A percentile compares a stretch with the other conserved stretches of the same genome.
Conservation (phyloP, 768 basidiomycete species). For the Clitopilus passeckerianus region DNA sequence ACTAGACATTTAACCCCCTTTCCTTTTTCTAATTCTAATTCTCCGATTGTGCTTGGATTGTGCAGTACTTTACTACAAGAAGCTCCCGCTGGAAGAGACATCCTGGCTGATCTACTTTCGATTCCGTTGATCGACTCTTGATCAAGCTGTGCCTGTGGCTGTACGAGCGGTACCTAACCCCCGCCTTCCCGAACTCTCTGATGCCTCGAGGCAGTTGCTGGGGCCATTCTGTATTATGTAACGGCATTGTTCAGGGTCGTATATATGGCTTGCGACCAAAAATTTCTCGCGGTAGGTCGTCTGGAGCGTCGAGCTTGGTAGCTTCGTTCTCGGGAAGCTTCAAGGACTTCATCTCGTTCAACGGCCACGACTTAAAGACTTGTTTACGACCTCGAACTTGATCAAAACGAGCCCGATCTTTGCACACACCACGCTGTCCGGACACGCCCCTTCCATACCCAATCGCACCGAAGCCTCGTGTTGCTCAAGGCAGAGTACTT, state of each 20-base stretch:
- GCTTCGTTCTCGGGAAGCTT: not conserved
- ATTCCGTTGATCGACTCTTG: not conserved
- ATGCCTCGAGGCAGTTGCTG: not conserved
- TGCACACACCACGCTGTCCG: not conserved
- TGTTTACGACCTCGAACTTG: not conserved
- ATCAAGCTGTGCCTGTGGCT: not conserved
- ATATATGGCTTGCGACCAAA: not conserved
- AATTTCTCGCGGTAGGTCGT: not conserved
- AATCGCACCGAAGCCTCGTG: conserved; percentile 6
- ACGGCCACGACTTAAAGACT: not conserved
- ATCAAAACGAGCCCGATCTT: not conserved
- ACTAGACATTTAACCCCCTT: not conserved
- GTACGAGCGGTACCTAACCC: not conserved
- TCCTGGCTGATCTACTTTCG: not conserved
- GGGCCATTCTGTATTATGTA: not conserved
- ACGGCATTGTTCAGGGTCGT: not conserved
- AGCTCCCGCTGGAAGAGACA: not conserved
- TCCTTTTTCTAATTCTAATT: no score
- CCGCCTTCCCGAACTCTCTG: not conserved
- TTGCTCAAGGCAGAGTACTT: conserved; percentile 11
- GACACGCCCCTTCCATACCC: conserved; percentile 8
- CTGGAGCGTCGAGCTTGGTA: not conserved
- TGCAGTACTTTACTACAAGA: not conserved
- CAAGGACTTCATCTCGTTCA: not conserved
- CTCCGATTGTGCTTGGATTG: not conserved